A percentile compares a stretch with the other conserved stretches of the same genome.
Evolutionary conservation across 495 filamentous ascomycete species (phyloP).

Genomic region (Lasiosphaeris hirsuta): DNA sequence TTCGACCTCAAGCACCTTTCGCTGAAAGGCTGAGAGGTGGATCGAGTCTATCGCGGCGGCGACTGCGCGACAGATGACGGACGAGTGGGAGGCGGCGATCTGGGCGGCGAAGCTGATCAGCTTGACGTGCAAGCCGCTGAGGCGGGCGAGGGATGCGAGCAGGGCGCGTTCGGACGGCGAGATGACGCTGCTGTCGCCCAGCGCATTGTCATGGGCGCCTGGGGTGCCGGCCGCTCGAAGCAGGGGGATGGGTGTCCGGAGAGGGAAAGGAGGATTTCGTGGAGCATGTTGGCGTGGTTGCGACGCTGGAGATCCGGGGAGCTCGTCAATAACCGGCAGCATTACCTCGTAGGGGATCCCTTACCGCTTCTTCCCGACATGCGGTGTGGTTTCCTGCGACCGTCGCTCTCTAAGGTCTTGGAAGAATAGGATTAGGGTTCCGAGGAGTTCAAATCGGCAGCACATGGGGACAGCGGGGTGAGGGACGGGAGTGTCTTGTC

Average conservation of each 20-base stretch:
- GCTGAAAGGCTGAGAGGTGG: slow-evolving; percentile 76
- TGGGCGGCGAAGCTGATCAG: slow-evolving; percentile 59
- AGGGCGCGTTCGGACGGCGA: slow-evolving; percentile 80
- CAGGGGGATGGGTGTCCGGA: slow-evolving; percentile 86
- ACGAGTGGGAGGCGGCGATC: slow-evolving; percentile 67
- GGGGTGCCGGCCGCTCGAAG: slow-evolving; percentile 50
- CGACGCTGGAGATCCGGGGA: too few species aligned
- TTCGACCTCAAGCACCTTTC: slow-evolving; percentile 81
- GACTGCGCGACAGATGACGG: slow-evolving; percentile 83
- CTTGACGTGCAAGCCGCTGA: slow-evolving; percentile 71
- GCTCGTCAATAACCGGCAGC: too few species aligned
- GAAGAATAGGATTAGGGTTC: slow-evolving; percentile 43
- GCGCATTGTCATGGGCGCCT: slow-evolving; percentile 32
- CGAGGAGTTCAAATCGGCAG: slow-evolving; percentile 50
- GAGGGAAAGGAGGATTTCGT: slow-evolving; percentile 93
- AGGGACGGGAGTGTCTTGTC: slow-evolving; percentile 2
- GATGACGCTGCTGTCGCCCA: slow-evolving; percentile 42
- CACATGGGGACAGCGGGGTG: slow-evolving; percentile 23
- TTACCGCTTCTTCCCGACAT: too few species aligned
- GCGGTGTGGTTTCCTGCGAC: background rate
- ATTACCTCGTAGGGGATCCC: too few species aligned
- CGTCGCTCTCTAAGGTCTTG: slow-evolving; percentile 38
- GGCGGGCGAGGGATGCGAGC: slow-evolving; percentile 66
- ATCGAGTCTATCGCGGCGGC: slow-evolving; percentile 69
- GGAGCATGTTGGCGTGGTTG: slow-evolving; percentile 65